Evolutionary conservation across 331 rosid species (phyloP), one percentile per base, ranked within the genome.

Genomic region (Arachis monticola): DNA sequence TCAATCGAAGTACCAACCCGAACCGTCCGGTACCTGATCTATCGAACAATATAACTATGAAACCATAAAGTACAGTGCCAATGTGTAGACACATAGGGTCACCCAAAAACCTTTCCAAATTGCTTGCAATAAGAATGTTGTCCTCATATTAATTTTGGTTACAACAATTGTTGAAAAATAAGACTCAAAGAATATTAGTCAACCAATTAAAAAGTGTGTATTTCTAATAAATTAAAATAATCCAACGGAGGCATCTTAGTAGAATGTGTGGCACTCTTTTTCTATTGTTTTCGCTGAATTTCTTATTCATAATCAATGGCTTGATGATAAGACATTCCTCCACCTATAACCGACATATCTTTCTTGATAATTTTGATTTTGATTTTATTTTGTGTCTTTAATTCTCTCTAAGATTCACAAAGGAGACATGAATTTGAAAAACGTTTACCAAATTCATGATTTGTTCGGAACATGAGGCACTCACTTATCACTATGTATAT

Each of bases 291-390:
- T 17, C 22, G 22, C 22, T 17, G 22, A 52, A 58, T 67, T 69
- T 72, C 11, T 70, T 83, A 83, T 77, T 61, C 82, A 78, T 59
- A 63, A 57, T 63, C 17, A 31, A 50, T 27, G 55, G 73, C 80
- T 62, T 56, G 84, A 68, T 61, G 84, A 79, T 38, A 51, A 41
- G 73, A 66, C 82, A 57, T 71, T 35, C 3, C 30, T 14, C 1
- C 60, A 67, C 38, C 66, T 55, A 47, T 75, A 55, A 72, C 85
- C 72, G 80, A 85, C 82, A 73, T 56, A 52, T 67, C 68, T 57
- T 64, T 68, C 63, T 77, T 30, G 61, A 81, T 81, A 52, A 75
- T 65, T 55, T 70, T 69, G 48, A 64, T 69, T 77, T 68, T 69
- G 55, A 64, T 69, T 77, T 68, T 74, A 44, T 51, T 27, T 31